Evolutionary conservation across 1,284 basidiomycete species (phyloP).

Genomic region (Hortiboletus rubellus): DNA sequence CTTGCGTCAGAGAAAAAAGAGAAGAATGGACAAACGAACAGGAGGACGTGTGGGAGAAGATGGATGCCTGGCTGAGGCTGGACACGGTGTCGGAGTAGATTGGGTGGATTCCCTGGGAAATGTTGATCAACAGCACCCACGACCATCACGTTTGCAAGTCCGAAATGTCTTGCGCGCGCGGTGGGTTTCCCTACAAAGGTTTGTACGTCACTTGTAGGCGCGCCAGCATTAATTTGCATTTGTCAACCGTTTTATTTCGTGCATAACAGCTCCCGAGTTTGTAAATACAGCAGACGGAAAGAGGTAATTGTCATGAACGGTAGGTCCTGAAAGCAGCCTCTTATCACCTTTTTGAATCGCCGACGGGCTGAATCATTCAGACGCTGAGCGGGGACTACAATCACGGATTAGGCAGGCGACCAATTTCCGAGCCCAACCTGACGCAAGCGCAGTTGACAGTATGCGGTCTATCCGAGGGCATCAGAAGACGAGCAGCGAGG

Average conservation of each 20-base stretch:
- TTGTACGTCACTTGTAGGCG: conserved; percentile 9
- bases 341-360: not conserved
- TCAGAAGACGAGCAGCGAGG: no score
- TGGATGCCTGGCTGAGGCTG: conserved; percentile 55
- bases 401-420: not conserved
- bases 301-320: not conserved
- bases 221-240: not conserved
- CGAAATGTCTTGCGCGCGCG: not conserved
- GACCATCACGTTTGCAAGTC: not conserved
- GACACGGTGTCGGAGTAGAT: conserved; percentile 6
- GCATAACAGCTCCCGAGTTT: not conserved
- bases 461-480: not conserved
- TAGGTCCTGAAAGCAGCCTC: not conserved
- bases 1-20: conserved; percentile 57
- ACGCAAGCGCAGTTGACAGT: not conserved
- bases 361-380: not conserved
- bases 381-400: not conserved
- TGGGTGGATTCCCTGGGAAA: not conserved
- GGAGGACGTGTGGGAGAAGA: conserved; percentile 53
- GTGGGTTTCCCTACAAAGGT: not conserved
- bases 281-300: not conserved
- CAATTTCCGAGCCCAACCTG: not conserved
- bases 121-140: not conserved
- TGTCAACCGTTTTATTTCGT: not conserved
- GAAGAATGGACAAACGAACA: conserved; percentile 68